Evolutionary conservation across 2,329 filamentous ascomycete genomes (phyloP).

Genomic region (Alternaria atra): DNA sequence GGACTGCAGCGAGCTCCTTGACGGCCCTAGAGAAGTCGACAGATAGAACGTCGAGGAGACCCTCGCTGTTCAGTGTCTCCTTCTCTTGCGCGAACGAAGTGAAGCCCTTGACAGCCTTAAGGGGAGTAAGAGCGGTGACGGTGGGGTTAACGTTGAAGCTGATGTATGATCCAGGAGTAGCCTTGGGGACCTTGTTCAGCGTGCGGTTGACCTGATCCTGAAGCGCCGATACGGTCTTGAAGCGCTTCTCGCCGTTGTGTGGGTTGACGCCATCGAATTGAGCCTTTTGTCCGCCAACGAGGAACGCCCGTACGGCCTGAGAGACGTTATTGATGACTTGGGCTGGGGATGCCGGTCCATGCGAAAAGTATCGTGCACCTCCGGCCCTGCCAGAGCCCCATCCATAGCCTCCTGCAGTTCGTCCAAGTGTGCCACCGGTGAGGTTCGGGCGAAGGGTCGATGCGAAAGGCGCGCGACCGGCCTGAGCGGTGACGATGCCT

Average conservation of each 20-base stretch:
- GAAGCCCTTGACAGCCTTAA: slow-evolving; percentile 67
- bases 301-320: slow-evolving; percentile 88
- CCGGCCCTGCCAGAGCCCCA: slow-evolving; percentile 74
- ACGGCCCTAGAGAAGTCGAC: slow-evolving; percentile 87
- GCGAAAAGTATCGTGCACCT: slow-evolving; percentile 87
- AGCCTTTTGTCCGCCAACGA: slow-evolving; percentile 87
- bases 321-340: slow-evolving; percentile 97
- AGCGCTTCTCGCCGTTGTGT: slow-evolving; percentile 76
- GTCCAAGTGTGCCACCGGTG: slow-evolving; percentile 83
- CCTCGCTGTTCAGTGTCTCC: slow-evolving; percentile 79
- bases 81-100: slow-evolving; percentile 50
- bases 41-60: slow-evolving; percentile 84
- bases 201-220: slow-evolving; percentile 77
- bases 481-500: slow-evolving; percentile 67
- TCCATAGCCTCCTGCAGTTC: slow-evolving; percentile 89
- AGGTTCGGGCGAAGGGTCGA: slow-evolving; percentile 89
- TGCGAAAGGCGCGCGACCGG: slow-evolving; percentile 84
- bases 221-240: slow-evolving; percentile 76
- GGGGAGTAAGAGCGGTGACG: slow-evolving; percentile 83
- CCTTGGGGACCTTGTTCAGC: slow-evolving; percentile 67
- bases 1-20: slow-evolving; percentile 80
- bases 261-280: slow-evolving; percentile 82
- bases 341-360: slow-evolving; percentile 82
- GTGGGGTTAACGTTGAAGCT: slow-evolving; percentile 91
- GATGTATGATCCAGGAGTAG: slow-evolving; percentile 78